phyloP scores from a whole-genome alignment of 345 rosid species.

The Pugionium dolabratum region DNA sequence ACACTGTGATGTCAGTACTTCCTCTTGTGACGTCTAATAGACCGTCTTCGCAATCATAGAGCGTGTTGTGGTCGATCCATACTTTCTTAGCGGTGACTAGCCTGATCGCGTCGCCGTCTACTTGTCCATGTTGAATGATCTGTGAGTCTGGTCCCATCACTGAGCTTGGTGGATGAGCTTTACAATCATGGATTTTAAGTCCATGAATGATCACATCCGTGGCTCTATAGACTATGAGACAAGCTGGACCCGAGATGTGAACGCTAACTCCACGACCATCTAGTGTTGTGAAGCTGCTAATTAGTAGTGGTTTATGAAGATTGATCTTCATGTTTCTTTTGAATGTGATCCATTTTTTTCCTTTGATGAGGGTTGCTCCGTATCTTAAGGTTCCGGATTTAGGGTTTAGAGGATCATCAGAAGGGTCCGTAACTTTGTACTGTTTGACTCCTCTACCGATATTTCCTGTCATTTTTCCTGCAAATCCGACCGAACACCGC shows the following conservation, averaged over 20 bases:
- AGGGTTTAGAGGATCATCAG: conserved; percentile 67
- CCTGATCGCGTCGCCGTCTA: conserved; percentile 76
- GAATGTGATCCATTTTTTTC: conserved; percentile 74
- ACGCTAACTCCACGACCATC: conserved; percentile 66
- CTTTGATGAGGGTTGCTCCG: conserved; percentile 57
- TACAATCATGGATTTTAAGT: conserved; percentile 66
- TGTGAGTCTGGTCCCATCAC: conserved; percentile 62
- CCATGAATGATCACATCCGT: conserved; percentile 76
- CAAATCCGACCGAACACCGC: conserved; percentile 61
- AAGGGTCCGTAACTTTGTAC: conserved; percentile 64
- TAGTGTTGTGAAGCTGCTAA: conserved; percentile 71
- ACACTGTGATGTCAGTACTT: conserved; percentile 55
- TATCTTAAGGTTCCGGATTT: conserved; percentile 65
- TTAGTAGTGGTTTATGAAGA: conserved; percentile 56
- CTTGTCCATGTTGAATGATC: conserved; percentile 46
- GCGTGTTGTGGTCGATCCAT: conserved; percentile 79
- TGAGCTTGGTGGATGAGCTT: conserved; percentile 48
- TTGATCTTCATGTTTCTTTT: conserved; percentile 56
- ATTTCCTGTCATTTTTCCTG: conserved; percentile 64
- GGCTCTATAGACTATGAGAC: conserved; percentile 59
- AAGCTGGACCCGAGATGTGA: conserved; percentile 58
- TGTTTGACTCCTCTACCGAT: conserved; percentile 47
- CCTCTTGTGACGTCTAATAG: conserved; percentile 69
- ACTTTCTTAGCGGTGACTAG: conserved; percentile 59
- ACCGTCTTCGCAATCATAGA: conserved; percentile 63